A percentile compares a stretch with the other conserved stretches of the same genome.
Evolutionary conservation across 495 filamentous ascomycete genomes (phyloP).

Genomic region (Aspergillus affinis): DNA sequence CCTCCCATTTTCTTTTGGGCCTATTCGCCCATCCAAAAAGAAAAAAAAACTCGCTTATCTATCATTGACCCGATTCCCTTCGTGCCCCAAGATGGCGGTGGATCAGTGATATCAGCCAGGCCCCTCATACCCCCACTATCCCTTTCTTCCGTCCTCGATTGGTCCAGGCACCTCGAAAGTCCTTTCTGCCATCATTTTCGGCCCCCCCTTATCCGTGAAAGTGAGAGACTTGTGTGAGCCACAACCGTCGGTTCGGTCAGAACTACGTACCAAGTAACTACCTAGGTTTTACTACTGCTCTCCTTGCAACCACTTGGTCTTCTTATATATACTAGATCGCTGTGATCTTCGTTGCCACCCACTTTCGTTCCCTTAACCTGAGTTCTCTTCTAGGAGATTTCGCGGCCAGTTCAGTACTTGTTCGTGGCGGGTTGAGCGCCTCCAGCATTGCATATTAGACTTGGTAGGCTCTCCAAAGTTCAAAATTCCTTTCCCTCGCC

Average conservation of each 20-base stretch:
- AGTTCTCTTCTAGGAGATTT: not conserved
- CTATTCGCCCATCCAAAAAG: conserved; percentile 18
- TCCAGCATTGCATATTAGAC: not conserved
- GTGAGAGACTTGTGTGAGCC: conserved; percentile 9
- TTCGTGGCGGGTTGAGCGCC: not conserved
- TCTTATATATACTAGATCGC: not conserved
- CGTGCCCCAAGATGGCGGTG: conserved; percentile 24
- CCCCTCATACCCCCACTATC: conserved; percentile 22
- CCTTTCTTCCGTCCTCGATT: conserved; percentile 16
- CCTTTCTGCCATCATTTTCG: conserved; percentile 9
- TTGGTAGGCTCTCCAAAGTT: not conserved
- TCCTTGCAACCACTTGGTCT: conserved; percentile 11
- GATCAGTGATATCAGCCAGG: conserved; percentile 33
- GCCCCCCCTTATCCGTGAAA: conserved; percentile 8
- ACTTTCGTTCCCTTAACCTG: no score
- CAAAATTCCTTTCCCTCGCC: not conserved
- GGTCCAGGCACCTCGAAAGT: conserved; percentile 20
- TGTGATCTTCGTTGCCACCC: no score
- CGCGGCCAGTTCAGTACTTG: not conserved
- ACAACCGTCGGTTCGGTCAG: conserved; percentile 10
- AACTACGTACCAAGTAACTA: conserved; percentile 13
- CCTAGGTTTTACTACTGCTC: conserved; percentile 18
- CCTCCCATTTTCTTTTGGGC: conserved; percentile 13
- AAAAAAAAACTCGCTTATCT: conserved; percentile 9
- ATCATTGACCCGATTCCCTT: conserved; percentile 17